phyloP scores from a whole-genome alignment of 2,329 filamentous ascomycete genomes.

The Aureobasidium melanogenum region DNA sequence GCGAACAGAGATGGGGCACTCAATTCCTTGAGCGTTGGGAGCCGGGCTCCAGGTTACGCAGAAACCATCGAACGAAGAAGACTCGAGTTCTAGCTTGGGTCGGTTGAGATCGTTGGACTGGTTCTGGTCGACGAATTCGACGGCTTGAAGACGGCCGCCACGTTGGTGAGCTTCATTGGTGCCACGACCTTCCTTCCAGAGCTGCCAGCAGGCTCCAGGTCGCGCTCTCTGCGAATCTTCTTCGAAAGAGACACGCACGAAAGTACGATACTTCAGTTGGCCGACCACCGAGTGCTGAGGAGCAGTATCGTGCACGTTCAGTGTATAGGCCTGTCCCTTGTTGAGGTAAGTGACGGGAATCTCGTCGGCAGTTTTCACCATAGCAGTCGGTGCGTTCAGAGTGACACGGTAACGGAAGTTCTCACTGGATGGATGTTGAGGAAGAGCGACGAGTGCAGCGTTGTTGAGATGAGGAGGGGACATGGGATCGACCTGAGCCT shows the following conservation, averaged over 20 bases:
- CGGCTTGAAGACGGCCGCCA: conserved; percentile 84
- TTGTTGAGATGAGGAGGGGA: conserved; percentile 43
- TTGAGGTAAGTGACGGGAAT: conserved; percentile 98
- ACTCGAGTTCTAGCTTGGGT: conserved; percentile 41
- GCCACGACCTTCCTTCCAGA: conserved; percentile 96
- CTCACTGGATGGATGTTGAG: conserved; percentile 33
- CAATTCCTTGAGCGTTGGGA: conserved; percentile 58
- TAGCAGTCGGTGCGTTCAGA: conserved; percentile 87
- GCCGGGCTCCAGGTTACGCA: conserved; percentile 70
- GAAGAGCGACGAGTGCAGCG: conserved; percentile 36
- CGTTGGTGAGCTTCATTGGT: conserved; percentile 90
- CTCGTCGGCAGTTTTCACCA: conserved; percentile 83
- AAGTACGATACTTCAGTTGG: conserved; percentile 73
- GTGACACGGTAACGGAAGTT: conserved; percentile 82
- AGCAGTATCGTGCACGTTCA: conserved; percentile 72
- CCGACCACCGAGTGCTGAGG: conserved; percentile 50
- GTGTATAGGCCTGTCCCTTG: conserved; percentile 88
- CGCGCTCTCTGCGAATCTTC: conserved; percentile 86
- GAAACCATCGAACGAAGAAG: conserved; percentile 85
- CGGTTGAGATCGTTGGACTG: conserved; percentile 42
- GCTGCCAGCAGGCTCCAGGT: conserved; percentile 74
- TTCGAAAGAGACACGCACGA: conserved; percentile 91
- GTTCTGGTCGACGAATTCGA: conserved; percentile 74
- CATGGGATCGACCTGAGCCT: conserved; percentile 47
- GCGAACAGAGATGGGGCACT: conserved; percentile 81